Percentiles rank a stretch among this genome's conserved stretches.
Conservation (phyloP, 805 yeast species). For the Candida hungchunana region DNA sequence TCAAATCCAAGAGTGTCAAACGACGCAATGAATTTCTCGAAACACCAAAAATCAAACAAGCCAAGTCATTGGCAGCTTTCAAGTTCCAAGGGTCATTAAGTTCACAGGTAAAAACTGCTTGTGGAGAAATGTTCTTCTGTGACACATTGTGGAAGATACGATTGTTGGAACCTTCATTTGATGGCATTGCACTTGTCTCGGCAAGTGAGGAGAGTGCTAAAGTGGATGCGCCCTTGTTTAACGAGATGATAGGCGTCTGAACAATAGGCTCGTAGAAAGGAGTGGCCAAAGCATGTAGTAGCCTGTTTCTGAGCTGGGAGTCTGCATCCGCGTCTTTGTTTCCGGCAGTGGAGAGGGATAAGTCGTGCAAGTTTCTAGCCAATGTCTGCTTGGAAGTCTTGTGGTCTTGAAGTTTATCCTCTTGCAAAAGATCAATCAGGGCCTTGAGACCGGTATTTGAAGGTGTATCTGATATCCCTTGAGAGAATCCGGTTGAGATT, state of each 20-base stretch:
- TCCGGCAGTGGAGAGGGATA: conserved; percentile 42
- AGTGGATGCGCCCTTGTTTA: conserved; percentile 27
- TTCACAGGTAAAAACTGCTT: conserved; percentile 81
- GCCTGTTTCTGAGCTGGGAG: conserved; percentile 32
- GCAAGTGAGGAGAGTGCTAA: conserved; percentile 29
- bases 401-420: conserved; percentile 25
- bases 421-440: conserved; percentile 44
- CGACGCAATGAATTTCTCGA: conserved; percentile 58
- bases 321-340: conserved; percentile 17
- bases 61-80: conserved; percentile 83
- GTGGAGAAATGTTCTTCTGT: conserved; percentile 69
- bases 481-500: neutral
- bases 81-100: conserved; percentile 72
- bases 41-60: conserved; percentile 82
- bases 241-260: conserved; percentile 23
- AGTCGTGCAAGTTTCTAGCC: conserved; percentile 53
- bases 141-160: conserved; percentile 64
- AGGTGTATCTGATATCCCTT: conserved; percentile 2
- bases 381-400: conserved; percentile 32
- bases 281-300: conserved; percentile 61
- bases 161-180: conserved; percentile 24
- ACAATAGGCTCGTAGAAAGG: conserved; percentile 43
- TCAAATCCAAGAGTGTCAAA: conserved; percentile 66
- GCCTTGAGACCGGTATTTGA: conserved; percentile 34
- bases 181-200: conserved; percentile 7